Evolutionary conservation across 2,329 filamentous ascomycete genomes (phyloP).

Genomic region (Pseudocercospora fijiensis): DNA sequence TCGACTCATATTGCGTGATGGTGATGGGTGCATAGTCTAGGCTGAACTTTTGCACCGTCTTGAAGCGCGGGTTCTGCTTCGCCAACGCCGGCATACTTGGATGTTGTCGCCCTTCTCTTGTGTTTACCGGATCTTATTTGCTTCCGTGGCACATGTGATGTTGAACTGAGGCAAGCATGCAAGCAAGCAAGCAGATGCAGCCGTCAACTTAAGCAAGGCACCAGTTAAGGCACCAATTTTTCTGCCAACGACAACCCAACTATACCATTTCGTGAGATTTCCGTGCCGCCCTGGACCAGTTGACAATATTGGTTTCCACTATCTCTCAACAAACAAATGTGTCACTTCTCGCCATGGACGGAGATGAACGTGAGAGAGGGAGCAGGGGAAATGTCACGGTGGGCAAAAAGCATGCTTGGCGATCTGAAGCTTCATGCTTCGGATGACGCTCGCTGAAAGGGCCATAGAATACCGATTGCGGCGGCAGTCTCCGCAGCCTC

Average conservation of each 20-base stretch:
- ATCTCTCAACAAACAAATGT: neutral
- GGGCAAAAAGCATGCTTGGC: neutral
- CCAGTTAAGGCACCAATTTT: neutral
- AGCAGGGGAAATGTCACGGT: neutral
- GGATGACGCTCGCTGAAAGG: neutral
- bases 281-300: neutral
- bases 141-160: neutral
- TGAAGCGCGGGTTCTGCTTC: slow-evolving; percentile 62
- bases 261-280: neutral
- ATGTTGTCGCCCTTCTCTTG: neutral
- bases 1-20: slow-evolving; percentile 94
- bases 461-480: neutral
- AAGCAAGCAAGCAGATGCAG: neutral
- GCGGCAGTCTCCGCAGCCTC: neutral
- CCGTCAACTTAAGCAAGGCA: neutral
- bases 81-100: slow-evolving; percentile 34
- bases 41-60: slow-evolving; percentile 78
- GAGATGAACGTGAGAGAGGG: neutral
- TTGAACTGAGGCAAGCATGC: neutral
- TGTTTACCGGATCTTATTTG: neutral
- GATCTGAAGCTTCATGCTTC: neutral
- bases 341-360: neutral
- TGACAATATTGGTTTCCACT: neutral
- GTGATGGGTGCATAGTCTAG: slow-evolving; percentile 85
- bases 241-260: neutral